A percentile compares a stretch with the other conserved stretches of the same genome.
These are phyloP conservation scores for Ogataea ganodermae DNA, from an alignment of 805 yeast species.

Conservation along the genomic window DNA sequence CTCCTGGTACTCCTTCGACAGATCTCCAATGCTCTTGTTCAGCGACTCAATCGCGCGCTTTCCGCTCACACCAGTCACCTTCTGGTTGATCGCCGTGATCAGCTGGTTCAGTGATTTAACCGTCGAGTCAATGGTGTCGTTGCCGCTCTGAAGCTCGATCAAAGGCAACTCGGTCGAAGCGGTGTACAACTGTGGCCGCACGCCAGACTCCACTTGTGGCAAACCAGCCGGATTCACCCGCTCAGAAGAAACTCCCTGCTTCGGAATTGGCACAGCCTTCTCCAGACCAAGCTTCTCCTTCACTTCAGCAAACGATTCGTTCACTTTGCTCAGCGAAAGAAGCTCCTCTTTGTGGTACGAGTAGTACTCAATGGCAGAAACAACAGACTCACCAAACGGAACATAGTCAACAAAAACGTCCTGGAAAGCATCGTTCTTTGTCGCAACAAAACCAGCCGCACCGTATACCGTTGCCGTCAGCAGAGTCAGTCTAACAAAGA, in stretches of 20 bases:
- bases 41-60: slow-evolving; percentile 26
- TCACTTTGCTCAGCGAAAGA: slow-evolving; percentile 21
- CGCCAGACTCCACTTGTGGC: slow-evolving; percentile 6
- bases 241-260: slow-evolving; percentile 40
- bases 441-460: slow-evolving; percentile 60
- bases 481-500: slow-evolving; percentile 30
- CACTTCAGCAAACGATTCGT: slow-evolving; percentile 35
- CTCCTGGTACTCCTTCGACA: slow-evolving; percentile 26
- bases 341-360: slow-evolving; percentile 29
- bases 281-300: slow-evolving; percentile 43
- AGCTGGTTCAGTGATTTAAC: slow-evolving; percentile 40
- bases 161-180: slow-evolving; percentile 29
- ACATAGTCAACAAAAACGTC: slow-evolving; percentile 63
- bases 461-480: slow-evolving; percentile 44
- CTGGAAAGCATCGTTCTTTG: slow-evolving; percentile 58
- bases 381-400: slow-evolving; percentile 61
- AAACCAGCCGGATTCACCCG: slow-evolving; percentile 29
- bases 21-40: slow-evolving; percentile 22
- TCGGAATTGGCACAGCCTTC: slow-evolving; percentile 41
- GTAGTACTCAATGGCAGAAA: slow-evolving; percentile 49
- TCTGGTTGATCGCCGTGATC: slow-evolving; percentile 32
- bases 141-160: slow-evolving; percentile 34
- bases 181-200: background rate
- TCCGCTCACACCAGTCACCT: slow-evolving; percentile 24
- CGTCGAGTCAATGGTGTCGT: slow-evolving; percentile 36